These are phyloP conservation scores for Cinnamomum chago DNA, from an alignment of 164 flowering plant genomes.

Conservation along the genomic window DNA sequence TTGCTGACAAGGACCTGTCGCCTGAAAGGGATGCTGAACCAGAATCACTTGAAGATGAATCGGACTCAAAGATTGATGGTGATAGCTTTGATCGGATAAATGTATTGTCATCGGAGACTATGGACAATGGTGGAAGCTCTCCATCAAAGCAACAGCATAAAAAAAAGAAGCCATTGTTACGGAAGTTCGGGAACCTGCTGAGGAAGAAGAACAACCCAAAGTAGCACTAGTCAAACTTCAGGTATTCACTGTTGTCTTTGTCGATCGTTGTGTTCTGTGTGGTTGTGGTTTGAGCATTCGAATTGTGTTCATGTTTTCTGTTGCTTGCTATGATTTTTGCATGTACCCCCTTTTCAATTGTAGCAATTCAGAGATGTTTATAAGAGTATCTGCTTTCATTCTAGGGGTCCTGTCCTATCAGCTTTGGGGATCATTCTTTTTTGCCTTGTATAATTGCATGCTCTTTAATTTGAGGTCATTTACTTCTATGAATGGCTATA, in stretches of 20 bases:
- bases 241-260: not conserved
- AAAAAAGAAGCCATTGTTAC: conserved; percentile 88
- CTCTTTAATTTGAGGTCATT: not conserved
- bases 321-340: conserved; percentile 17
- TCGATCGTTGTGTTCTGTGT: conserved; percentile 2
- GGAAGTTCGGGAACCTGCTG: conserved; percentile 82
- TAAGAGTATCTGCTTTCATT: not conserved
- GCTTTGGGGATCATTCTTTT: not conserved
- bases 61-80: conserved; percentile 51
- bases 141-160: conserved; percentile 65
- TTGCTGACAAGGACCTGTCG: conserved; percentile 63
- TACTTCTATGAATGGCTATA: not conserved
- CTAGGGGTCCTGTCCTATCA: not conserved
- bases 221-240: not conserved
- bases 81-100: conserved; percentile 58
- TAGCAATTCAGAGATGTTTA: conserved; percentile 4
- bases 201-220: conserved; percentile 64
- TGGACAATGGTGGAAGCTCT: conserved; percentile 53
- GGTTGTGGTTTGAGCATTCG: conserved; percentile 8
- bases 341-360: not conserved
- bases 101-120: conserved; percentile 41
- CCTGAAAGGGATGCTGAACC: conserved; percentile 57
- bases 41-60: conserved; percentile 68
- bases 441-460: not conserved
- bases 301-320: conserved; percentile 13